These are phyloP conservation scores for Candolleomyces efflorescens DNA, from an alignment of 768 basidiomycete genomes.

Conservation along the genomic window DNA sequence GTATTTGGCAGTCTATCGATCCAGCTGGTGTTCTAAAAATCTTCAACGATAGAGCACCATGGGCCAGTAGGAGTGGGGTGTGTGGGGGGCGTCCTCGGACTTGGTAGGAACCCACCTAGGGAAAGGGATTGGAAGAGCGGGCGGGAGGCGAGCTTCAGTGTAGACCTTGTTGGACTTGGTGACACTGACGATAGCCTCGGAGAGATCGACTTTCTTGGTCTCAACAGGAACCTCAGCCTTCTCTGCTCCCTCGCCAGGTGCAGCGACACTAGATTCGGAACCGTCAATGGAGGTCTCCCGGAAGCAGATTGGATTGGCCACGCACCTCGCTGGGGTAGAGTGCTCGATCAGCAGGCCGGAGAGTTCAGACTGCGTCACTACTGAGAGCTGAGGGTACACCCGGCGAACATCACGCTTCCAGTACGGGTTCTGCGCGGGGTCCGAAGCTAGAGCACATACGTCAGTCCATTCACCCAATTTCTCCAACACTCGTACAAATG, in stretches of 20 bases:
- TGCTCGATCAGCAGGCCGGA: constrained; percentile 80
- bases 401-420: constrained; percentile 95
- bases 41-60: constrained; percentile 58
- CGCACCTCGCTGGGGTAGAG: constrained; percentile 62
- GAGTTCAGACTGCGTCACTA: constrained; percentile 80
- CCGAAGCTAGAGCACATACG: constrained; percentile 56
- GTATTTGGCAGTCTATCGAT: constrained; percentile 1
- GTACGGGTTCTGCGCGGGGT: constrained; percentile 87
- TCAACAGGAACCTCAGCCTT: constrained; percentile 43
- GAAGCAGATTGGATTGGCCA: constrained; percentile 11
- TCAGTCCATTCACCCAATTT: not conserved
- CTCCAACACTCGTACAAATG: not conserved
- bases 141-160: constrained; percentile 65
- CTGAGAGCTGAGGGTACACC: constrained; percentile 87
- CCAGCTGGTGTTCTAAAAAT: not conserved
- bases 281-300: not conserved
- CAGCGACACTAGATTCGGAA: constrained; percentile 41
- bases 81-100: constrained; percentile 79
- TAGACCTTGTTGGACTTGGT: constrained; percentile 54
- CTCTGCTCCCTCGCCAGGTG: constrained; percentile 40
- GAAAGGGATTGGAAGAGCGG: constrained; percentile 61
- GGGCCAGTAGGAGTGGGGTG: constrained; percentile 78
- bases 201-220: constrained; percentile 49
- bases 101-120: constrained; percentile 72
- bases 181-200: constrained; percentile 68